Evolutionary conservation across 2,329 filamentous ascomycete species (phyloP), one percentile per base, ranked within the genome.

Genomic region (Drechslerella coelobrocha): DNA sequence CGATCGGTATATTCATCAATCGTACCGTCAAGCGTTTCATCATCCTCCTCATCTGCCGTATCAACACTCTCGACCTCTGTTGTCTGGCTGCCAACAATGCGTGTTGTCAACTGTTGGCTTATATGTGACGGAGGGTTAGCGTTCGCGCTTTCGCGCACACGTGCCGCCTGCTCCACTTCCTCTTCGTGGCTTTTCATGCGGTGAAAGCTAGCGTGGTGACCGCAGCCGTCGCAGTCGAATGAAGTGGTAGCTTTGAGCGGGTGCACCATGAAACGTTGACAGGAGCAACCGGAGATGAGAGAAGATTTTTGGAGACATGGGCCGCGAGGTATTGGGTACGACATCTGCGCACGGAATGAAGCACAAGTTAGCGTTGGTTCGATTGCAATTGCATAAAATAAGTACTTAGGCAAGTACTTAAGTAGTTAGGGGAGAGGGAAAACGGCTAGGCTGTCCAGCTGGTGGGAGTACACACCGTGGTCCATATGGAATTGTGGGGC

Each of bases 211-310:
- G 83, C 83, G 73, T 85, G 83, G 75, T 85, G 83, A 27, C 76
- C 77, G 73, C 83, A 85, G 52, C 83, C 83, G 75, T 85, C 83
- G 75, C 83, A 85, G 72, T 83, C 81, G 77, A 83, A 85, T 5
- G 80, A 82, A 0, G 82, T 82, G 8, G 82, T 52, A 75, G 81
- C 83, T 78, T 85, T 84, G 45, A 84, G 78, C 0, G 83, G 83
- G 76, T 85, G 83, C 5, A 84, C 76, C 83, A 85, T 85, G 78
- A 84, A 85, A 17, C 83, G 79, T 43, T 83, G 76, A 75, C 83
- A 85, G 2, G 83, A 79, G 73, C 83, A 85, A 54, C 77, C 80
- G 1, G 80, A 75, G 29, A 84, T 76, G 14, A 83, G 75, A 23
- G 79, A 80, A 1, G 78, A 76, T 72, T 83, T 84, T 78, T 80